Base-by-base conservation (phyloP, 2,329 filamentous ascomycete genomes). In the Eurotiales sp. region DNA sequence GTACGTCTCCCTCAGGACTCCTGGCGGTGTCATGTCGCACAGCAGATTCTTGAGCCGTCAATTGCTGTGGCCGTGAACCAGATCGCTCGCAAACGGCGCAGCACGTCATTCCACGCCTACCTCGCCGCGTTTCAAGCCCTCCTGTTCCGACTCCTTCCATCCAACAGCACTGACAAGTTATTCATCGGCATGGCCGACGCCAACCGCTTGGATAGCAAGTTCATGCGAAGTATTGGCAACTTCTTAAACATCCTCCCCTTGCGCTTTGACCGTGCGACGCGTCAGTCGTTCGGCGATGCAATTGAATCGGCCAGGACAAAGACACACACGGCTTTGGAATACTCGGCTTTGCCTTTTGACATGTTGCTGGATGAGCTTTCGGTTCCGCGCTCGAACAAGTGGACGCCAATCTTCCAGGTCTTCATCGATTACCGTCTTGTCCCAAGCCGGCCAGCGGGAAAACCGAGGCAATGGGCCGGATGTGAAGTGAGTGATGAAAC, bases 181-280 rank as follows among this genome's bases (percentile, higher is more conserved):
- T 64, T 62, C 47, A 76, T 82, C 46, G 78, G 77, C 4, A 65
- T 79, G 8, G 70, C 70, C 0, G 77, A 81, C 58, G 72, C 73
- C 1, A 72, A 71, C 44, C 61, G 73, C 1, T 56, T 45, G 0
- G 71, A 76, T 1, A 51, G 50, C 10, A 53, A 64, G 1, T 49
- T 67, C 2, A 51, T 60, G 7, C 49, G 57, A 1, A 77, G 61
- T 2, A 58, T 81, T 1, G 79, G 79, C 1, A 60, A 71, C 37
- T 74, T 75, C 36, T 52, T 81, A 2, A 81, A 82, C 52, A 58
- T 80, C 0, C 61, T 82, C 0, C 70, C 79, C 2, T 42, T 81
- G 1, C 64, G 66, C 1, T 72, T 79, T 51, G 27, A 58, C 1
- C 40, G 55, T 21, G n/a, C 57, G 23, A 14, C 44, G 21, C 29